Base-by-base conservation (phyloP, 1,284 basidiomycete species). In the Porphyrellus sp. region DNA sequence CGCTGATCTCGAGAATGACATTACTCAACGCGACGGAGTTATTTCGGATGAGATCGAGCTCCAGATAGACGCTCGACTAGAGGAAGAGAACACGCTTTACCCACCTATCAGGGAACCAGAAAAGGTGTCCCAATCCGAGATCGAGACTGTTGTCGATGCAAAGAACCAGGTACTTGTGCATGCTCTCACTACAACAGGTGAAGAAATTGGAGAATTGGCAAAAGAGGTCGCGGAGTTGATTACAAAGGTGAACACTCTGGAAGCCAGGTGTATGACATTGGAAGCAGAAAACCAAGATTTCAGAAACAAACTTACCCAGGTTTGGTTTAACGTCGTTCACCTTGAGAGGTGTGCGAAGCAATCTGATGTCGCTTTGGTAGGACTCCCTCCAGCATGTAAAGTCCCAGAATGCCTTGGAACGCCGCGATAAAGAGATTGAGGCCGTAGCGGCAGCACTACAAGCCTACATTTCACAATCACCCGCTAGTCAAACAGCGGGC, bases 391-490 rank as follows among this genome's bases (percentile, higher is more conserved):
- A 51, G 9, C 56, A 63, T 35, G 45, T 41, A 16, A 50, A 54
- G 15, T 54, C 43, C 16, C 60, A 59, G 45, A 57, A 55, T 23
- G 53, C 40, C 18, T 40, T 54, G 43, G 46, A 41, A 42, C 63
- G 43, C 52, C 60, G 40, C 24, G 63, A 58, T 5, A 64, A 67
- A 37, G 65, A 72, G 45, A 70, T 76, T 16, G 61, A 64, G 4
- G 73, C 77, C 0, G 65, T 83, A 24, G 67, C 67, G 13, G 69
- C 67, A 15, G 76, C 78, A 8, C 54, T 79, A 4, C 64, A 68
- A 27, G 71, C 73, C 24, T 72, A 71, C 49, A 64, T 73, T 11
- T 60, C 70, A 23, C 67, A 66, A 49, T 61, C 69, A 13, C 64
- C 71, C 52, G 2, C 65, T 61, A 18, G 60, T 13, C 59, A 67